A percentile compares a stretch with the other conserved stretches of the same genome.
Evolutionary conservation across 768 basidiomycete species (phyloP).

Genomic region (Melanogaster broomeanus): DNA sequence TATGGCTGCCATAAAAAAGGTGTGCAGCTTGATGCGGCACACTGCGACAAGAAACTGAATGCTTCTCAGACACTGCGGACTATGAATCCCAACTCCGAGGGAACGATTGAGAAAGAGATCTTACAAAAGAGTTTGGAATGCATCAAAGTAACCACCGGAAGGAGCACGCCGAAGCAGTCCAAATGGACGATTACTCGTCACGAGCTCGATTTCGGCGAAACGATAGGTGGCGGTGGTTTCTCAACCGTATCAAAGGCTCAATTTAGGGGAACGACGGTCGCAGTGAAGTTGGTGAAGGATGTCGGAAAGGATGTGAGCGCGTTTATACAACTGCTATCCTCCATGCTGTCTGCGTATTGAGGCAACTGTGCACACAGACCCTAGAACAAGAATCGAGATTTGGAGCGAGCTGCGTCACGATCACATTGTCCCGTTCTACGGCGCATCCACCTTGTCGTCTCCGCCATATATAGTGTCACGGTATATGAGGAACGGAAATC

Average conservation of each 20-base stretch:
- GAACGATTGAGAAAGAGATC: background rate
- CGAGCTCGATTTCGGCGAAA: constrained; percentile 24
- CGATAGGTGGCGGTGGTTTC: constrained; percentile 30
- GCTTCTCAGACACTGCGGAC: constrained; percentile 1
- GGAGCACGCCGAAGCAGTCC: background rate
- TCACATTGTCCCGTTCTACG: constrained; percentile 13
- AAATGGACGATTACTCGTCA: constrained; percentile 27
- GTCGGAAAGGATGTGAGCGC: background rate
- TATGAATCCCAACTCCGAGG: background rate
- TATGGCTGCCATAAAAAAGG: constrained; percentile 5
- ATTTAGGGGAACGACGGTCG: constrained; percentile 3
- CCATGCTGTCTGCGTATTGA: background rate
- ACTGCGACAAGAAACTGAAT: too few relatives aligned
- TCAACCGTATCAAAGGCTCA: constrained; percentile 2
- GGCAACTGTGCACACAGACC: background rate
- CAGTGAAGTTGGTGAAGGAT: constrained; percentile 4
- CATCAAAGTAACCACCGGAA: constrained; percentile 3
- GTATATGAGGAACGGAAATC: constrained; percentile 7
- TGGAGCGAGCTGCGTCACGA: constrained; percentile 13
- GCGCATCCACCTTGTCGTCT: constrained; percentile 5
- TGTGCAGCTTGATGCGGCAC: background rate
- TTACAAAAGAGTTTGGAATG: constrained; percentile 3
- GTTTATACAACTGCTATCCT: background rate
- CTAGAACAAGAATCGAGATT: constrained; percentile 9
- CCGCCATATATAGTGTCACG: constrained; percentile 11